Percentiles rank a stretch among this genome's conserved stretches.
Conservation (phyloP, 805 yeast genomes). For the Pichia gijzeniarum region DNA sequence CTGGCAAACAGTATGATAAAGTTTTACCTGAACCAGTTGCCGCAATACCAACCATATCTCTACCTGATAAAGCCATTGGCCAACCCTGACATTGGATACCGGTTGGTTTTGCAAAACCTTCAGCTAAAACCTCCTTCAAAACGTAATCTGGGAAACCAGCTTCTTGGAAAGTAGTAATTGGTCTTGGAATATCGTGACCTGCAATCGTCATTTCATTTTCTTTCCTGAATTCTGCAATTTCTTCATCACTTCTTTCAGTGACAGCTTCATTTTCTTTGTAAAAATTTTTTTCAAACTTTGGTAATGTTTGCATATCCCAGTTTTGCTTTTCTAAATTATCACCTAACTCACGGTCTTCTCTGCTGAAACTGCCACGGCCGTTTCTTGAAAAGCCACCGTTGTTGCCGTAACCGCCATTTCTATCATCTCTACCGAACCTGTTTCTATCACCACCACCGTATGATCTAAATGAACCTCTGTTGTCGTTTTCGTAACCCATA, state of each 20-base stretch:
- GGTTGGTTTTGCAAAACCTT: constrained; percentile 92
- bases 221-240: constrained; percentile 69
- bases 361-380: constrained; percentile 31
- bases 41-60: constrained; percentile 98
- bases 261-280: constrained; percentile 82
- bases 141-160: constrained; percentile 98
- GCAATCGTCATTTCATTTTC: constrained; percentile 78
- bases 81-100: constrained; percentile 99
- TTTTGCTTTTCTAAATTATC: constrained; percentile 61
- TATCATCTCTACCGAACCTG: constrained; percentile 32
- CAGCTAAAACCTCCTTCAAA: constrained; percentile 76
- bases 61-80: constrained; percentile 99
- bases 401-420: constrained; percentile 27
- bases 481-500: constrained; percentile 39
- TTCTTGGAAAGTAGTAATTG: constrained; percentile 87
- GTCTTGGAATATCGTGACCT: constrained; percentile 89
- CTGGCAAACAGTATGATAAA: constrained; percentile 91
- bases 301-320: constrained; percentile 73
- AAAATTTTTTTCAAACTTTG: constrained; percentile 91
- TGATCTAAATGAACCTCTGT: constrained; percentile 28
- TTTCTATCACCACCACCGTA: constrained; percentile 35
- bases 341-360: constrained; percentile 44
- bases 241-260: constrained; percentile 64
- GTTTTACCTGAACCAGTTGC: constrained; percentile 99
- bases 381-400: constrained; percentile 32